These are phyloP conservation scores for Albugo candida DNA, from an alignment of 352 stramenopile genomes.

Conservation along the genomic window DNA sequence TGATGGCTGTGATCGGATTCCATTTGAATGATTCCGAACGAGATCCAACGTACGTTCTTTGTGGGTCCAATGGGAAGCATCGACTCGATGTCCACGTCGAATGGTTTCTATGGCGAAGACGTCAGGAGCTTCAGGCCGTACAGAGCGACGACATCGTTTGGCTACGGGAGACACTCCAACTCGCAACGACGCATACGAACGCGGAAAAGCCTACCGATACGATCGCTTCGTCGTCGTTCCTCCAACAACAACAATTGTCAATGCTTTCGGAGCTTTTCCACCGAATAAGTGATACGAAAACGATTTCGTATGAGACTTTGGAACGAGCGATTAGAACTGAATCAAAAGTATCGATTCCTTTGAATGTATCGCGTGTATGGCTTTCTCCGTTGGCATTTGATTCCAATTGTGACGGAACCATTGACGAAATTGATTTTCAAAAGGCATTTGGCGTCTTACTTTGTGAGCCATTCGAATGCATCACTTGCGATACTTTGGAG, in stretches of 20 bases:
- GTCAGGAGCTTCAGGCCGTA: slow-evolving; percentile 42
- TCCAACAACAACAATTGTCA: not conserved
- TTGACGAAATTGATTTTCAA: slow-evolving; percentile 38
- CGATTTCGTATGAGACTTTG: not conserved
- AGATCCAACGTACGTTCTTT: slow-evolving; percentile 25
- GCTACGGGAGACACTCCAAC: slow-evolving; percentile 16
- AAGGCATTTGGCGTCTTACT: too few species aligned
- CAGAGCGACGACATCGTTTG: slow-evolving; percentile 42
- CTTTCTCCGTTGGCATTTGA: too few species aligned
- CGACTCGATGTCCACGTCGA: slow-evolving; percentile 40
- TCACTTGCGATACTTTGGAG: slow-evolving; percentile 26
- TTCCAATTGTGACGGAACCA: slow-evolving; percentile 10
- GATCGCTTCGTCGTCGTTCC: not conserved
- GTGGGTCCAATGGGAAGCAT: slow-evolving; percentile 7
- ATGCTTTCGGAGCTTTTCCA: not conserved
- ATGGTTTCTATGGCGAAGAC: slow-evolving; percentile 58
- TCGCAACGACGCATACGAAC: not conserved
- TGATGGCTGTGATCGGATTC: slow-evolving; percentile 49
- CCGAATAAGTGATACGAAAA: not conserved
- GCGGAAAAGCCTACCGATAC: not conserved
- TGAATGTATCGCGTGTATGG: not conserved
- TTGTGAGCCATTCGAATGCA: too few species aligned
- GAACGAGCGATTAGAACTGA: slow-evolving; percentile 43
- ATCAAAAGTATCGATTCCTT: slow-evolving; percentile 20
- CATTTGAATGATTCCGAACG: slow-evolving; percentile 19